Conservation (phyloP, 2,329 filamentous ascomycete genomes). For the Hymenoscyphus repandus region DNA sequence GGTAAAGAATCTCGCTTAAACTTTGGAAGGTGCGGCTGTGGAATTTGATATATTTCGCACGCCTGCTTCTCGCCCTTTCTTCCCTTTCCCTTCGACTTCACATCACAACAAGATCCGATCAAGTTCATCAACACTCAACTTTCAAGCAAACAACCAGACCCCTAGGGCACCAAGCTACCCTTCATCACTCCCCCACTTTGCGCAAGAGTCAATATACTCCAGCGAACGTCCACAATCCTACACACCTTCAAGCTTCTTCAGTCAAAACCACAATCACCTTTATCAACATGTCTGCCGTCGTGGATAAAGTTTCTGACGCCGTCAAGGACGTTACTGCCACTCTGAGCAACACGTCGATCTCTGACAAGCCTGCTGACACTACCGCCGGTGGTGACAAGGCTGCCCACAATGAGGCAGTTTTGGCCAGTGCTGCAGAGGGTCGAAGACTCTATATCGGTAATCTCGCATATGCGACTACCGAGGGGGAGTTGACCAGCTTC, state of each 20-base stretch:
- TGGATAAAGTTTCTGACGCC: constrained; percentile 63
- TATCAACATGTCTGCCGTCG: constrained; percentile 75
- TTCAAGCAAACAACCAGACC: constrained; percentile 31
- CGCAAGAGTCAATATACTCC: constrained; percentile 57
- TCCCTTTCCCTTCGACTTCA: constrained; percentile 11
- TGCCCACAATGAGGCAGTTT: constrained; percentile 80
- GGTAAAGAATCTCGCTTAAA: constrained; percentile 5
- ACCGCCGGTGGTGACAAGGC: constrained; percentile 52
- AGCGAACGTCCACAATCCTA: constrained; percentile 38
- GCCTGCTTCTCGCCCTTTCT: neutral
- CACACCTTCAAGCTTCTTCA: constrained; percentile 47
- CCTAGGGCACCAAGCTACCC: constrained; percentile 92
- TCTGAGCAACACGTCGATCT: constrained; percentile 62
- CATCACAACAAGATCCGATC: constrained; percentile 28
- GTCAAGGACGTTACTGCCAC: constrained; percentile 71
- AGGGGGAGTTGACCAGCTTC: constrained; percentile 99
- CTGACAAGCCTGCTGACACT: constrained; percentile 45
- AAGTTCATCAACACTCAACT: constrained; percentile 26
- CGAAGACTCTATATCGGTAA: constrained; percentile 99
- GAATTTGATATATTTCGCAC: constrained; percentile 15
- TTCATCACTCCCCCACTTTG: constrained; percentile 61
- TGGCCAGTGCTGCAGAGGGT: constrained; percentile 96
- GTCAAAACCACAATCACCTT: constrained; percentile 37
- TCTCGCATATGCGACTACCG: constrained; percentile 99
- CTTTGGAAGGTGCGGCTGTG: constrained; percentile 6